phyloP scores from a whole-genome alignment of 371 early-diverging fungal species.

The Parasitella parasitica region DNA sequence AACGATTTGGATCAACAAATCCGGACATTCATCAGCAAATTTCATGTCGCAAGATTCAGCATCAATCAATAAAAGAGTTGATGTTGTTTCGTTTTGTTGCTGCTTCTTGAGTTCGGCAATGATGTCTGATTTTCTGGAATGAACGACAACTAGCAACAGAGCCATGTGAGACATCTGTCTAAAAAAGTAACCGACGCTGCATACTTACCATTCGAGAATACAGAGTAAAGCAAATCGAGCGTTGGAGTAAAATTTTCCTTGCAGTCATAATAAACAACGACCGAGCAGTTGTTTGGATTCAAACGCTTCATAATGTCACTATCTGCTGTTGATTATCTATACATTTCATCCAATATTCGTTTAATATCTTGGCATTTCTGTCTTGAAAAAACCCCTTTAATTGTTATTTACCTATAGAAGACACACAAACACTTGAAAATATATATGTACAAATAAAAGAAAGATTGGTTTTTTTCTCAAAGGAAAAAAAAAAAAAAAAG shows the following conservation, averaged over 20 bases:
- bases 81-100: constrained; percentile 5
- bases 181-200: background rate
- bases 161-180: background rate
- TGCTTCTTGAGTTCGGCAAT: constrained; percentile 10
- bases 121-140: constrained; percentile 7
- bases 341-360: background rate
- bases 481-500: constrained; percentile 1
- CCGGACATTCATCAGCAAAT: constrained; percentile 17
- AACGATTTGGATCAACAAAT: constrained; percentile 17
- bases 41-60: constrained; percentile 10
- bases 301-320: constrained; percentile 14
- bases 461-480: background rate
- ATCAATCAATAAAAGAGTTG: constrained; percentile 23
- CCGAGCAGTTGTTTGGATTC: constrained; percentile 19
- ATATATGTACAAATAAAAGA: background rate
- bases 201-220: constrained; percentile 14
- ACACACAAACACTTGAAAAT: background rate
- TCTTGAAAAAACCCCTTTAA: background rate
- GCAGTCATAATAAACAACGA: constrained; percentile 17
- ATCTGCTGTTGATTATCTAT: background rate
- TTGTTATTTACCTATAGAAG: background rate
- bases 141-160: constrained; percentile 10
- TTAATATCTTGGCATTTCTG: background rate
- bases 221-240: constrained; percentile 6
- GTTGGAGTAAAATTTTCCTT: background rate